These are phyloP conservation scores for Arabis alpina DNA, from an alignment of 345 rosid genomes.

Conservation along the genomic window DNA sequence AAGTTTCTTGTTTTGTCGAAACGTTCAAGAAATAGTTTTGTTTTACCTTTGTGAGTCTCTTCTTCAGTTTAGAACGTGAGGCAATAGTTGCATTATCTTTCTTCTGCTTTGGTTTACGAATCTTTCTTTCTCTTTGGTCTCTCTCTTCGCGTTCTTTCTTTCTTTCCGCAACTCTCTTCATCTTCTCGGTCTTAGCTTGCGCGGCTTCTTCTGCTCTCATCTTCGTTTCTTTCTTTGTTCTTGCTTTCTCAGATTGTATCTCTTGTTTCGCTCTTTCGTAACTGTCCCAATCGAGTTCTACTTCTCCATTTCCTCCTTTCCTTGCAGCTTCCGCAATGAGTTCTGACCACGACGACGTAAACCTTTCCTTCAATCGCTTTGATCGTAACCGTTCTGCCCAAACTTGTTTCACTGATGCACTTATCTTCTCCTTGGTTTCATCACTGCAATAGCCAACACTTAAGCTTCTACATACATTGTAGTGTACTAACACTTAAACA, in stretches of 20 bases:
- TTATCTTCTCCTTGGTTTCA: slow-evolving; percentile 67
- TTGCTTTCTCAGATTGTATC: slow-evolving; percentile 52
- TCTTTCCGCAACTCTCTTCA: slow-evolving; percentile 56
- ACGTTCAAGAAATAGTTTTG: background rate
- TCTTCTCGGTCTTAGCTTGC: slow-evolving; percentile 55
- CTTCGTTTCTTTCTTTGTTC: slow-evolving; percentile 53
- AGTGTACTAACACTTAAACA: background rate
- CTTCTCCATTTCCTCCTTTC: slow-evolving; percentile 63
- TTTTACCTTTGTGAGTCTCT: slow-evolving; percentile 65
- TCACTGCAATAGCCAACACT: slow-evolving; percentile 55
- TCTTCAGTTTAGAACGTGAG: slow-evolving; percentile 50
- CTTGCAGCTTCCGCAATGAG: slow-evolving; percentile 71
- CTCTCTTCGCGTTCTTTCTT: slow-evolving; percentile 57
- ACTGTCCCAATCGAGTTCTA: slow-evolving; percentile 75
- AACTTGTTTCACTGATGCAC: slow-evolving; percentile 53
- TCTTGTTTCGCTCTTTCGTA: slow-evolving; percentile 59
- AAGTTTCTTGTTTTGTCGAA: slow-evolving; percentile 7
- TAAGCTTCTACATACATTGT: background rate
- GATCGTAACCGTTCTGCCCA: slow-evolving; percentile 69
- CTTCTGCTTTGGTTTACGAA: slow-evolving; percentile 38
- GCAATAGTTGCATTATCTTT: slow-evolving; percentile 40
- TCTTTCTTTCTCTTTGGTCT: slow-evolving; percentile 45
- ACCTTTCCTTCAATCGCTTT: slow-evolving; percentile 52
- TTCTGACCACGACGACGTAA: slow-evolving; percentile 56
- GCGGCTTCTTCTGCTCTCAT: slow-evolving; percentile 37